phyloP scores from a whole-genome alignment of 208 protist species.

The Strigomonas culicis region DNA sequence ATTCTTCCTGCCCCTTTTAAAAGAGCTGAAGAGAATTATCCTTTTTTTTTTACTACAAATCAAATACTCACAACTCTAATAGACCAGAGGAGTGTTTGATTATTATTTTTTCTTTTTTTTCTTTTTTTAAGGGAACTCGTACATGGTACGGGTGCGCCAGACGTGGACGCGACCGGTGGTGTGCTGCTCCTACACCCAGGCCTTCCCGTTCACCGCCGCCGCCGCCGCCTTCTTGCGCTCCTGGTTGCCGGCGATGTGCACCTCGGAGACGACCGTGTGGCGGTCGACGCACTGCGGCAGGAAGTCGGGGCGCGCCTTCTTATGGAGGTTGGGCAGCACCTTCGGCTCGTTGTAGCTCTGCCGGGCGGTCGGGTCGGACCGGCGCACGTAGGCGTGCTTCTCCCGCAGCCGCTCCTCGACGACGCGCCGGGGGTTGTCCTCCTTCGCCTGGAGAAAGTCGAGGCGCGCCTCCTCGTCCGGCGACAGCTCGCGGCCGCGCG shows the following conservation, averaged over 20 bases:
- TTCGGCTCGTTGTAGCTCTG: slow-evolving; percentile 21
- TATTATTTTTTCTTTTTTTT: background rate
- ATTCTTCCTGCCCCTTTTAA: background rate
- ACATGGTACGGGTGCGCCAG: background rate
- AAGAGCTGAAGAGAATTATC: background rate
- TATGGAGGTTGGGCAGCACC: slow-evolving; percentile 29
- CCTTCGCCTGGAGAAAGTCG: slow-evolving; percentile 26
- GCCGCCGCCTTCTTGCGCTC: slow-evolving; percentile 15
- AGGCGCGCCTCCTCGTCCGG: slow-evolving; percentile 19
- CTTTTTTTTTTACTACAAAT: background rate
- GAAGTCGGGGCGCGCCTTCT: slow-evolving; percentile 29
- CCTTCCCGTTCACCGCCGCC: background rate
- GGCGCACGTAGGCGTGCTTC: slow-evolving; percentile 20
- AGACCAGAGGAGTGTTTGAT: background rate
- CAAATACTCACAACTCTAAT: background rate
- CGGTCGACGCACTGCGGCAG: slow-evolving; percentile 26
- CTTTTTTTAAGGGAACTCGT: background rate
- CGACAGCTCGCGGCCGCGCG: slow-evolving; percentile 6
- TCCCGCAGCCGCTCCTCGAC: slow-evolving; percentile 21
- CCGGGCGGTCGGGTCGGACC: slow-evolving; percentile 22
- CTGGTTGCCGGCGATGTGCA: slow-evolving; percentile 15
- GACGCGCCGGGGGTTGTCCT: slow-evolving; percentile 19
- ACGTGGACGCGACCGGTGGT: background rate
- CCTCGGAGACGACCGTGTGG: slow-evolving; percentile 8
- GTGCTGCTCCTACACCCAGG: too few relatives aligned